Percentiles rank a stretch among this genome's conserved stretches.
Evolutionary conservation across 768 basidiomycete species (phyloP).

Genomic region (Kwoniella dendrophila): DNA sequence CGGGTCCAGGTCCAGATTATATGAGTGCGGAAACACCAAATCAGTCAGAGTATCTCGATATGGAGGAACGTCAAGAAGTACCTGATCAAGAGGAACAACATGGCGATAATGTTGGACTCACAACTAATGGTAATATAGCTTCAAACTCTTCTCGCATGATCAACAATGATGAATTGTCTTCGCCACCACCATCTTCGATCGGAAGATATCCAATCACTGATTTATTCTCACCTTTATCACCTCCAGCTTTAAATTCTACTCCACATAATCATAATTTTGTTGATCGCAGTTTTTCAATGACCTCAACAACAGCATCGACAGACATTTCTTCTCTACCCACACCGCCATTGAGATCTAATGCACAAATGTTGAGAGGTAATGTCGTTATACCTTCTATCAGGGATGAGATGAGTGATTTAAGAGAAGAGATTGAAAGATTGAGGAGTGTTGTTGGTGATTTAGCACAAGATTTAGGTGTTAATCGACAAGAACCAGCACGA

Average conservation of each 20-base stretch:
- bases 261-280: not conserved
- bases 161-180: no score
- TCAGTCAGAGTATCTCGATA: no score
- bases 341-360: constrained; percentile 2
- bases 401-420: constrained; percentile 33
- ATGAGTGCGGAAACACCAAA: no score
- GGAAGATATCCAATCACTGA: not conserved
- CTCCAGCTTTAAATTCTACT: not conserved
- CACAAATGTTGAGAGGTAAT: constrained; percentile 12
- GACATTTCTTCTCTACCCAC: constrained; percentile 16
- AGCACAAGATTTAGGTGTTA: constrained; percentile 30
- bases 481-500: no score
- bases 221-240: not conserved
- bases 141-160: no score
- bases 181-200: not conserved
- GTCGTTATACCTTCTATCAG: constrained; percentile 23
- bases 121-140: not conserved
- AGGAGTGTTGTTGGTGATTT: constrained; percentile 40
- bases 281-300: no score
- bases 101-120: no score
- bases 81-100: no score
- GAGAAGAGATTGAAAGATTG: constrained; percentile 42
- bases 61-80: no score
- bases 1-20: no score
- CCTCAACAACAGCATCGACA: not conserved